Conservation (phyloP, 1,284 basidiomycete genomes). For the Moniliophthora roreri region DNA sequence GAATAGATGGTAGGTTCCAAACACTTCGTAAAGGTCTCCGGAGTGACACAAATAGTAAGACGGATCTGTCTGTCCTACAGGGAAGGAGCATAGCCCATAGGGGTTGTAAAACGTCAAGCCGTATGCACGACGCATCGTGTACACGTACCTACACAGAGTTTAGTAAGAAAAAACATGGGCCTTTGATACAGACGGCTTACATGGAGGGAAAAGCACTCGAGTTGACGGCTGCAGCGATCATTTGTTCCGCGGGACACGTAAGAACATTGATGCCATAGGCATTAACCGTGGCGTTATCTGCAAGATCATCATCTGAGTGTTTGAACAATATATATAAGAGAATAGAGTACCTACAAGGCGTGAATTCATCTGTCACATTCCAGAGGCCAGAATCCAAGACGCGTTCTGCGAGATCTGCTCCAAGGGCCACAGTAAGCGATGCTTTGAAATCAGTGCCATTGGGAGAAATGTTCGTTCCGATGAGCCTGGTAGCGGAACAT, state of each 20-base stretch:
- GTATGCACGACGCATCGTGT: constrained; percentile 18
- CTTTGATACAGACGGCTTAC: constrained; percentile 5
- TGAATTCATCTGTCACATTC: constrained; percentile 14
- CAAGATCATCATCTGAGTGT: neutral
- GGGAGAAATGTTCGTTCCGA: constrained; percentile 14
- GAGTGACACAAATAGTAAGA: constrained; percentile 29
- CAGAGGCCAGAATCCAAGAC: constrained; percentile 18
- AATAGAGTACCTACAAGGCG: constrained; percentile 13
- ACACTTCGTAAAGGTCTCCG: constrained; percentile 30
- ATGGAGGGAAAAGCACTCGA: constrained; percentile 15
- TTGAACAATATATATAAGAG: neutral
- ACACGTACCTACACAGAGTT: constrained; percentile 10
- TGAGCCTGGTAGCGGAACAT: constrained; percentile 12
- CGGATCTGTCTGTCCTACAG: constrained; percentile 11
- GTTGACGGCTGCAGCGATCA: constrained; percentile 14
- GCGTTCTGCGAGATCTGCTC: constrained; percentile 5
- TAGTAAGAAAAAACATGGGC: neutral
- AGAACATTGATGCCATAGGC: constrained; percentile 9
- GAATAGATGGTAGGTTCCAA: constrained; percentile 14
- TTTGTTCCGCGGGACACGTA: constrained; percentile 15
- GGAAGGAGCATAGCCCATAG: constrained; percentile 16
- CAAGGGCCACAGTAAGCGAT: constrained; percentile 7
- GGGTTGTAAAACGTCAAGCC: constrained; percentile 15
- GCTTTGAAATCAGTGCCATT: constrained; percentile 17
- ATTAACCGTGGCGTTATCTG: constrained; percentile 17